Conservation (phyloP, 352 stramenopile species). For the Phytophthora sansomeana region DNA sequence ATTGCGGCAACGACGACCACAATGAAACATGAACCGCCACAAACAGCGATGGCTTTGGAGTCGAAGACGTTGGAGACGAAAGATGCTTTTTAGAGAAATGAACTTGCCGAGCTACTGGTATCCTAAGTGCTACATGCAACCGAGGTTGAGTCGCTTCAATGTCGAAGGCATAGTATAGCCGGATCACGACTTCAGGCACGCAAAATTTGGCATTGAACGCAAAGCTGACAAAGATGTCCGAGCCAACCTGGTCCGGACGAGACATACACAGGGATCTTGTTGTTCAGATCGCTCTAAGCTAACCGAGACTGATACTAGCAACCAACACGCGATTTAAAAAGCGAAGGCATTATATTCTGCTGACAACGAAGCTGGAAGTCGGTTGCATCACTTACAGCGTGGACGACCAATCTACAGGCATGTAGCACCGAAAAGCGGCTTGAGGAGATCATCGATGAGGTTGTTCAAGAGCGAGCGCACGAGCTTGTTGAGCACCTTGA, state of each 20-base stretch:
- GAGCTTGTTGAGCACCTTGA: constrained; percentile 49
- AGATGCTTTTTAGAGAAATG: not conserved
- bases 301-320: not conserved
- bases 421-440: constrained; percentile 51
- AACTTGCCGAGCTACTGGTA: too few species aligned
- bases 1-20: not conserved
- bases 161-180: constrained; percentile 14
- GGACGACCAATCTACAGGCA: constrained; percentile 34
- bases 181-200: constrained; percentile 11
- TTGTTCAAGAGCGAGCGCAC: constrained; percentile 62
- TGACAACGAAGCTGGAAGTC: not conserved
- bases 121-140: not conserved
- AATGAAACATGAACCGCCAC: constrained; percentile 12
- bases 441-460: constrained; percentile 47
- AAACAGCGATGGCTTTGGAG: constrained; percentile 6
- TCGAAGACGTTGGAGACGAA: not conserved
- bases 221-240: constrained; percentile 22
- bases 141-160: constrained; percentile 14
- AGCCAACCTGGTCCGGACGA: not conserved
- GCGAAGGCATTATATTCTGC: not conserved
- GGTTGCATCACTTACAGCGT: not conserved
- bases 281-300: not conserved
- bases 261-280: not conserved
- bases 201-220: constrained; percentile 7
- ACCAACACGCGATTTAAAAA: not conserved